phyloP scores from a whole-genome alignment of 257 asterid genomes.

The Solanum pimpinellifolium region DNA sequence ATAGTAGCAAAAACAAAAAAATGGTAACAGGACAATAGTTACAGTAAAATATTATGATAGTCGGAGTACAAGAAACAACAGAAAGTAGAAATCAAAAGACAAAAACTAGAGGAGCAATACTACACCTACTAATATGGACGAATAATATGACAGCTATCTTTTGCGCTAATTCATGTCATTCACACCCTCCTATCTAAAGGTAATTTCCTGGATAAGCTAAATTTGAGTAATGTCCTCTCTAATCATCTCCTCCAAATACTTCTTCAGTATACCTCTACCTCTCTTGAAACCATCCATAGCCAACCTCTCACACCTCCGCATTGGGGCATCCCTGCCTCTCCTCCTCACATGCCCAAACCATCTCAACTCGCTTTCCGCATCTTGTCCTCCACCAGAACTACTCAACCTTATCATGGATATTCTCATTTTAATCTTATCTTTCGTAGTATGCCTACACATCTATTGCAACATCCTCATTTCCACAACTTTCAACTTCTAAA shows the following conservation, averaged over 20 bases:
- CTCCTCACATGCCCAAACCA: background rate
- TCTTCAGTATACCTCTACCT: background rate
- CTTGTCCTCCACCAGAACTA: background rate
- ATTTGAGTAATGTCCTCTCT: background rate
- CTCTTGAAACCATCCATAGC: background rate
- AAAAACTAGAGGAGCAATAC: background rate
- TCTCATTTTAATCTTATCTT: background rate
- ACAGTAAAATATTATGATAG: background rate
- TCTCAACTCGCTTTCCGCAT: background rate
- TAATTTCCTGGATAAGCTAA: background rate
- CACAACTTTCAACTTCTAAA: background rate
- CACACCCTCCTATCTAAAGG: background rate
- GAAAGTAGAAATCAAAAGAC: background rate
- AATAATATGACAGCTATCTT: background rate
- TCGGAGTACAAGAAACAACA: background rate
- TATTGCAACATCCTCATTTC: background rate
- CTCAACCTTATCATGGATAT: background rate
- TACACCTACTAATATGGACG: background rate
- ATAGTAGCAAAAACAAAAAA: background rate
- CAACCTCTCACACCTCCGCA: background rate
- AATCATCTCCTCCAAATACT: background rate
- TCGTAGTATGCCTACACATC: background rate
- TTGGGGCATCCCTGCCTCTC: background rate
- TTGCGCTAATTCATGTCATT: background rate
- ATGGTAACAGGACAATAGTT: background rate